These are phyloP conservation scores for Rhododendron mucronatum DNA, from an alignment of 148 eudicot genomes.

Conservation along the genomic window DNA sequence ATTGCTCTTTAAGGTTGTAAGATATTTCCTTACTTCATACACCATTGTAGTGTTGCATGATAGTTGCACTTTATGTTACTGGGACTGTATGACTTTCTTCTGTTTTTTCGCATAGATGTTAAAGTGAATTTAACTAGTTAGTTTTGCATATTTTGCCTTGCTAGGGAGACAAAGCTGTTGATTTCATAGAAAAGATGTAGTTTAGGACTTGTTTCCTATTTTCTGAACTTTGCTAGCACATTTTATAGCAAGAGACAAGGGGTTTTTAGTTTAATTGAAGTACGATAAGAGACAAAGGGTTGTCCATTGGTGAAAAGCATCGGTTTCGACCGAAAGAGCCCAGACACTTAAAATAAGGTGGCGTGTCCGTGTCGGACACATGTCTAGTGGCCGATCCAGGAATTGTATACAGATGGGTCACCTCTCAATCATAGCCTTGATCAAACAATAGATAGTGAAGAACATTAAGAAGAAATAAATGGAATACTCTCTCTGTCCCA, in stretches of 20 bases:
- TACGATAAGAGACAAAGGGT: not conserved
- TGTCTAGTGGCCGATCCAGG: not conserved
- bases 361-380: not conserved
- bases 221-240: not conserved
- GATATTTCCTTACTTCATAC: not conserved
- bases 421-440: no score
- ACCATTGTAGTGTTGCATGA: not conserved
- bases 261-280: not conserved
- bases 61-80: not conserved
- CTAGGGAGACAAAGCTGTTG: not conserved
- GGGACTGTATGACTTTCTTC: not conserved
- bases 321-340: not conserved
- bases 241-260: not conserved
- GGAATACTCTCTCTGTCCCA: no score
- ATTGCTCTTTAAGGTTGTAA: conserved; percentile 80
- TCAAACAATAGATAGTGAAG: no score
- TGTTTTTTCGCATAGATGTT: not conserved
- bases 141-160: not conserved
- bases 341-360: not conserved
- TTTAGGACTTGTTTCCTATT: not conserved
- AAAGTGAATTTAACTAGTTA: not conserved
- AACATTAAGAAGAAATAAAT: no score
- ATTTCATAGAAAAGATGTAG: not conserved
- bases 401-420: no score
- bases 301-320: not conserved